Conservation (phyloP, 805 yeast species). For the Teunomyces atbi region DNA sequence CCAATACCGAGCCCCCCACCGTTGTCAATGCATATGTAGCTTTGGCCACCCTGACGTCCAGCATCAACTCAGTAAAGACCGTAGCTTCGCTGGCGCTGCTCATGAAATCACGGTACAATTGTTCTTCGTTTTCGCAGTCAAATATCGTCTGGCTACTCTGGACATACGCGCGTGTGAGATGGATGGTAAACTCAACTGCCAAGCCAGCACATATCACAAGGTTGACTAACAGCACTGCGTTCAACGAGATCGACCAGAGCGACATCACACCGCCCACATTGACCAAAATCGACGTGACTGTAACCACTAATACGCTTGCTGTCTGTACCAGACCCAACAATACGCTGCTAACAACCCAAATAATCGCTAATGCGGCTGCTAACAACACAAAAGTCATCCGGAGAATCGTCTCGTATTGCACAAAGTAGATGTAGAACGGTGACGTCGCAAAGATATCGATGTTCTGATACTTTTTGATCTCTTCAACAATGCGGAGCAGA, state of each 20-base stretch:
- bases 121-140: conserved; percentile 5
- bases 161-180: conserved; percentile 77
- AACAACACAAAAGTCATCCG: conserved; percentile 56
- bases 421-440: conserved; percentile 89
- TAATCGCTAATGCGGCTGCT: conserved; percentile 48
- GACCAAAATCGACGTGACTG: conserved; percentile 62
- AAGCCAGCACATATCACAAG: conserved; percentile 89
- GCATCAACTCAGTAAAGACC: not conserved
- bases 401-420: conserved; percentile 73
- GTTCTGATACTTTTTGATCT: conserved; percentile 41
- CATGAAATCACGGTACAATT: conserved; percentile 14
- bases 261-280: conserved; percentile 83
- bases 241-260: conserved; percentile 69
- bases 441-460: conserved; percentile 82
- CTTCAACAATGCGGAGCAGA: conserved; percentile 63
- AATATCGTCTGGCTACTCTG: conserved; percentile 9
- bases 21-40: conserved; percentile 62
- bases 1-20: conserved; percentile 88
- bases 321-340: conserved; percentile 67
- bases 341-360: conserved; percentile 52
- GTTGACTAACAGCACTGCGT: conserved; percentile 88
- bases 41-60: conserved; percentile 16
- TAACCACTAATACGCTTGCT: conserved; percentile 53
- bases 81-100: conserved; percentile 2
- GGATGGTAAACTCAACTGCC: conserved; percentile 91